Percentiles rank a stretch among this genome's conserved stretches.
Evolutionary conservation across 1,284 basidiomycete species (phyloP).

Genomic region (Termitomyces sp.): DNA sequence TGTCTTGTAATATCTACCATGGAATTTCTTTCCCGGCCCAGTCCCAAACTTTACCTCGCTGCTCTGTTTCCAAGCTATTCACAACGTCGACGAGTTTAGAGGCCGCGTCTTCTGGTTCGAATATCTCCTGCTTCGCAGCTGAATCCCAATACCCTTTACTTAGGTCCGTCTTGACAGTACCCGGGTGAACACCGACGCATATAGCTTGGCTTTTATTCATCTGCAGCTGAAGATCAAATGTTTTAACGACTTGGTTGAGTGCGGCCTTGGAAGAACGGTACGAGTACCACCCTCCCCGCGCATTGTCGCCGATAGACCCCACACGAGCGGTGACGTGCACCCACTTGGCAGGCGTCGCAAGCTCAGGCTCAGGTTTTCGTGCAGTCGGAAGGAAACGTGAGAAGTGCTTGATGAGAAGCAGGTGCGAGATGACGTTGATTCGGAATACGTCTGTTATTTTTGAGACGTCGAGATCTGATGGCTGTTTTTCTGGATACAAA

Average conservation of each 20-base stretch:
- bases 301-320: constrained; percentile 60
- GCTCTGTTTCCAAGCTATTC: constrained; percentile 35
- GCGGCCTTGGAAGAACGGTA: constrained; percentile 75
- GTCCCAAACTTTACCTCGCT: constrained; percentile 66
- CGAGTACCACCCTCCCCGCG: constrained; percentile 66
- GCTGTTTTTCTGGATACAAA: constrained; percentile 52
- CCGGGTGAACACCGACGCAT: constrained; percentile 55
- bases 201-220: constrained; percentile 51
- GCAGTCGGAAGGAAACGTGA: constrained; percentile 45
- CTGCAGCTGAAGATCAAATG: constrained; percentile 60
- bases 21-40: constrained; percentile 56
- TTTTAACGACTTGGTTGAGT: constrained; percentile 68
- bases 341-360: constrained; percentile 44
- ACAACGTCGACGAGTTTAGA: constrained; percentile 55
- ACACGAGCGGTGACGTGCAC: constrained; percentile 60
- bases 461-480: constrained; percentile 44
- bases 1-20: constrained; percentile 11
- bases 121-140: constrained; percentile 39
- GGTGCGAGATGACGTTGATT: constrained; percentile 56
- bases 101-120: constrained; percentile 60
- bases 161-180: constrained; percentile 56
- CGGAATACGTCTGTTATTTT: constrained; percentile 45
- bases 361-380: constrained; percentile 14
- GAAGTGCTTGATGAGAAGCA: constrained; percentile 60
- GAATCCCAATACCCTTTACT: constrained; percentile 45